Percentiles rank a stretch among this genome's conserved stretches.
Conservation (phyloP, 768 basidiomycete species). For the Mycena vulgaris region DNA sequence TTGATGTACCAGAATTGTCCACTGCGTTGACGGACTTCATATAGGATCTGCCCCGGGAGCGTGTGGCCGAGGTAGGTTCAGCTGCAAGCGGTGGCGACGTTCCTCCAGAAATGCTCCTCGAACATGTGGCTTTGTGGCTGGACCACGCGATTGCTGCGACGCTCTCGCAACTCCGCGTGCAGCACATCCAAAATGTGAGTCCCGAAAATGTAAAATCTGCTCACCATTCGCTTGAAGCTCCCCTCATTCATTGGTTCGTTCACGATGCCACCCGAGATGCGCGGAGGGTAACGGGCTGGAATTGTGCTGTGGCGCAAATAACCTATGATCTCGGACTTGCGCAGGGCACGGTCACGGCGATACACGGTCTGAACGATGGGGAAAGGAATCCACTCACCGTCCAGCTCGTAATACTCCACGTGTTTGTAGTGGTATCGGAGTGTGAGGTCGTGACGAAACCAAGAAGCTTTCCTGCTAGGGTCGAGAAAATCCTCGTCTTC, state of each 20-base stretch:
- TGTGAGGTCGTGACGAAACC: not conserved
- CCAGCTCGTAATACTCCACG: not conserved
- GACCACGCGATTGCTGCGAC: not conserved
- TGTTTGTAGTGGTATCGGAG: not conserved
- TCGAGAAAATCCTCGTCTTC: not conserved
- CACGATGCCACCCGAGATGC: not conserved
- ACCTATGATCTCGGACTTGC: not conserved
- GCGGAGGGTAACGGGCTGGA: not conserved
- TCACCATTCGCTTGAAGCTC: not conserved
- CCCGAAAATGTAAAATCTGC: not conserved
- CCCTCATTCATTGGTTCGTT: slow-evolving; percentile 10
- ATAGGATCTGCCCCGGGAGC: not conserved
- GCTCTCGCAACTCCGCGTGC: not conserved
- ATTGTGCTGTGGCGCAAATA: not conserved
- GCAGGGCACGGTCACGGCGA: slow-evolving; percentile 9
- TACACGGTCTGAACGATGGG: not conserved
- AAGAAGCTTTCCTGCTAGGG: not conserved
- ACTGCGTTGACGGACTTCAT: not conserved
- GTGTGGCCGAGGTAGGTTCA: not conserved
- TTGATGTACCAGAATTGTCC: not conserved
- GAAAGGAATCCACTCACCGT: not conserved
- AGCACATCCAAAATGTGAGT: not conserved
- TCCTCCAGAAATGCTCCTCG: not conserved
- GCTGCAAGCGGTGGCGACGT: not conserved
- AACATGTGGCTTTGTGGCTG: not conserved